These are phyloP conservation scores for Metarhizium sp. DNA, from an alignment of 2,329 filamentous ascomycete species.

Conservation along the genomic window DNA sequence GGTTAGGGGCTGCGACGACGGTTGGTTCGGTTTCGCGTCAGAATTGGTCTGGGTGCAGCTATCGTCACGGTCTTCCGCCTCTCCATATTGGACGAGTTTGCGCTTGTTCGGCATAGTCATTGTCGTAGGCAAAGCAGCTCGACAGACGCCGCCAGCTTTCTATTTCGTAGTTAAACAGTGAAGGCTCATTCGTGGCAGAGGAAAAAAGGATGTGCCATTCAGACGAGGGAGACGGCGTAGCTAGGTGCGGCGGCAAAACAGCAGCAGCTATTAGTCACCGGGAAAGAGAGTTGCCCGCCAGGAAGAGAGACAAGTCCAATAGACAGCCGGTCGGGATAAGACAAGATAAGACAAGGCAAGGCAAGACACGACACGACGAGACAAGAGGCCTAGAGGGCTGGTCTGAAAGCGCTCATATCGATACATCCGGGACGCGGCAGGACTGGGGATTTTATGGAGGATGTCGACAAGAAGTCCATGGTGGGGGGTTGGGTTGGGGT, in stretches of 20 bases:
- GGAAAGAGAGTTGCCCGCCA: neutral
- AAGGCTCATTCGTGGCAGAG: neutral
- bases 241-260: neutral
- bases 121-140: neutral
- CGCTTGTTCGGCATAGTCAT: conserved; percentile 17
- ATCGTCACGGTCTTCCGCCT: conserved; percentile 1
- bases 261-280: neutral
- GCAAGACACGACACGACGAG: no score
- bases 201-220: neutral
- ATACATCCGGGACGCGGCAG: no score
- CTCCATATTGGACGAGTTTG: conserved; percentile 9
- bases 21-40: neutral
- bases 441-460: no score
- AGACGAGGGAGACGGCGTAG: neutral
- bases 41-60: neutral
- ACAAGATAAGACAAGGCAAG: no score
- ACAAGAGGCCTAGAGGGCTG: no score
- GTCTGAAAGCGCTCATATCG: no score
- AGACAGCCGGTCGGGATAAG: neutral
- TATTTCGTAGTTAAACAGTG: neutral
- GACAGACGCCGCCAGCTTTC: neutral
- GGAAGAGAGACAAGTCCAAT: no score
- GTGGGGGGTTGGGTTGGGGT: no score
- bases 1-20: neutral
- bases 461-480: no score